A percentile compares a stretch with the other conserved stretches of the same genome.
These are phyloP conservation scores for Saccharomycopsis malanga DNA, from an alignment of 805 yeast genomes.

Conservation along the genomic window DNA sequence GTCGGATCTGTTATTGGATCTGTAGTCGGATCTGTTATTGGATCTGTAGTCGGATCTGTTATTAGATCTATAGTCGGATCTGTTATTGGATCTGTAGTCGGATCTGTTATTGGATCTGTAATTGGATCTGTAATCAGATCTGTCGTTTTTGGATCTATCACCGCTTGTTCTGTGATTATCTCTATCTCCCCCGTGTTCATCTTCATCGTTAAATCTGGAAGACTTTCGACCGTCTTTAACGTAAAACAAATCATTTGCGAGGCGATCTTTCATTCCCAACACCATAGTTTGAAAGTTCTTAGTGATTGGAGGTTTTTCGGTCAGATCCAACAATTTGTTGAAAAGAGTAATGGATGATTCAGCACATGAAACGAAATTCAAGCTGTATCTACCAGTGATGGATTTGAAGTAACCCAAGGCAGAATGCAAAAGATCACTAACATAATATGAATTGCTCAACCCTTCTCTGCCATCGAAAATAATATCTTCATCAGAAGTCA, in stretches of 20 bases:
- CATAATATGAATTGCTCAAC: not conserved
- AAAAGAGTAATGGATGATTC: not conserved
- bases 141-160: not conserved
- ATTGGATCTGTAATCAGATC: not conserved
- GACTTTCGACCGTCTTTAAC: not conserved
- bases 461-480: not conserved
- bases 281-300: constrained; percentile 1
- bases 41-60: too few species aligned
- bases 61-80: too few species aligned
- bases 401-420: constrained; percentile 9
- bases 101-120: not conserved
- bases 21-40: too few species aligned
- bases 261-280: constrained; percentile 1
- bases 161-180: too few species aligned
- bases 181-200: not conserved
- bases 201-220: not conserved
- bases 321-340: not conserved
- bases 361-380: not conserved
- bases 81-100: too few species aligned
- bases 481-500: not conserved
- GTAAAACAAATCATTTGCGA: not conserved
- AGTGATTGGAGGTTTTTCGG: constrained; percentile 2
- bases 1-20: too few species aligned
- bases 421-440: not conserved
- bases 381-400: constrained; percentile 2